These are phyloP conservation scores for Rosa hybrid DNA, from an alignment of 331 rosid species.

Conservation along the genomic window DNA sequence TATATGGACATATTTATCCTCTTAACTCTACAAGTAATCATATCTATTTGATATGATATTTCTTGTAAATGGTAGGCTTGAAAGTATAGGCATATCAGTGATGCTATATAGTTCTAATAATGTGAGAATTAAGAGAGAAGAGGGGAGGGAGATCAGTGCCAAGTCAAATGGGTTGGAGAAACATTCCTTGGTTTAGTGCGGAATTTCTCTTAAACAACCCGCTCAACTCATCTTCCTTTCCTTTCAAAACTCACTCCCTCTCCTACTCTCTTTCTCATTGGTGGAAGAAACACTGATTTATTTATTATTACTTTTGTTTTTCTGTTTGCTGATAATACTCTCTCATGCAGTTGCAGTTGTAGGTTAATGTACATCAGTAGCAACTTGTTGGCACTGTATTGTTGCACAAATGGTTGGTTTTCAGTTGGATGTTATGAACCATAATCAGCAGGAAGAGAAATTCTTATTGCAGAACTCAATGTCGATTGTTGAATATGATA, in stretches of 20 bases:
- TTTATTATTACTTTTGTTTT: not conserved
- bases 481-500: not conserved
- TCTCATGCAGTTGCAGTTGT: slow-evolving; percentile 21
- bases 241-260: not conserved
- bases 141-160: not conserved
- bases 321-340: not conserved
- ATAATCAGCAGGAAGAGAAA: slow-evolving; percentile 11
- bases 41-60: not conserved
- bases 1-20: slow-evolving; percentile 11
- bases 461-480: not conserved
- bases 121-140: not conserved
- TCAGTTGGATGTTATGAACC: not conserved
- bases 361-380: slow-evolving; percentile 6
- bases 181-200: no score
- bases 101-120: not conserved
- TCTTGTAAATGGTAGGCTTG: not conserved
- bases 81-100: not conserved
- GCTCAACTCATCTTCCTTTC: not conserved
- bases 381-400: slow-evolving; percentile 8
- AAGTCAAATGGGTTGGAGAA: not conserved
- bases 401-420: not conserved
- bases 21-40: not conserved
- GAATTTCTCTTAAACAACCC: not conserved
- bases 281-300: not conserved
- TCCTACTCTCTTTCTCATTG: no score